Evolutionary conservation across 306 rosid genomes (phyloP).

Genomic region (Trifolium subterraneum): DNA sequence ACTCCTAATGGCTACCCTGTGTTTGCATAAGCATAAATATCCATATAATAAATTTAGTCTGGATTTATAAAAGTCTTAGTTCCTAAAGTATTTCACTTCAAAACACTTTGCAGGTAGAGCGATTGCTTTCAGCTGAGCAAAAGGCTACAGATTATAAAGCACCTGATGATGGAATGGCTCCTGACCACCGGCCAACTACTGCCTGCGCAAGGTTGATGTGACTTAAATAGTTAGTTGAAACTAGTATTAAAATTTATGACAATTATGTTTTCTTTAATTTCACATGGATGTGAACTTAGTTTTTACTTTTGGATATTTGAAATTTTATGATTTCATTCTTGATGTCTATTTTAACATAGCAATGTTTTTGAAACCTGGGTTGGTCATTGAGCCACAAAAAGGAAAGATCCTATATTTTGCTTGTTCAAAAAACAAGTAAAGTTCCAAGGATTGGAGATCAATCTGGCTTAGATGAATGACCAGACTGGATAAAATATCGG

Average conservation of each 20-base stretch:
- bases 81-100: constrained; percentile 33
- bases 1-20: constrained; percentile 20
- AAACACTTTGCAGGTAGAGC: constrained; percentile 74
- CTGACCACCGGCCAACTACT: constrained; percentile 94
- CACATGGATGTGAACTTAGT: constrained; percentile 18
- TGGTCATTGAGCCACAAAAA: constrained; percentile 24
- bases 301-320: constrained; percentile 35
- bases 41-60: constrained; percentile 25
- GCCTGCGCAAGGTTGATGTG: constrained; percentile 86
- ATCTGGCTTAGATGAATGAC: constrained; percentile 9
- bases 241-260: constrained; percentile 12
- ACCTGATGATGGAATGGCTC: constrained; percentile 93
- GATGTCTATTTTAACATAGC: constrained; percentile 6
- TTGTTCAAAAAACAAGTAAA: not conserved
- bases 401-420: not conserved
- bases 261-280: constrained; percentile 18
- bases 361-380: constrained; percentile 13
- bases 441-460: constrained; percentile 28
- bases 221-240: constrained; percentile 30
- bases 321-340: constrained; percentile 29
- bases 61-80: constrained; percentile 20
- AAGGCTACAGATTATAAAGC: constrained; percentile 88
- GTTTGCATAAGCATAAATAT: constrained; percentile 16
- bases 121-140: constrained; percentile 95
- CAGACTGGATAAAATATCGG: not conserved